Percentiles rank a stretch among this genome's conserved stretches.
phyloP scores from a whole-genome alignment of 106 monocot genomes.

The Gastrodia elata region DNA sequence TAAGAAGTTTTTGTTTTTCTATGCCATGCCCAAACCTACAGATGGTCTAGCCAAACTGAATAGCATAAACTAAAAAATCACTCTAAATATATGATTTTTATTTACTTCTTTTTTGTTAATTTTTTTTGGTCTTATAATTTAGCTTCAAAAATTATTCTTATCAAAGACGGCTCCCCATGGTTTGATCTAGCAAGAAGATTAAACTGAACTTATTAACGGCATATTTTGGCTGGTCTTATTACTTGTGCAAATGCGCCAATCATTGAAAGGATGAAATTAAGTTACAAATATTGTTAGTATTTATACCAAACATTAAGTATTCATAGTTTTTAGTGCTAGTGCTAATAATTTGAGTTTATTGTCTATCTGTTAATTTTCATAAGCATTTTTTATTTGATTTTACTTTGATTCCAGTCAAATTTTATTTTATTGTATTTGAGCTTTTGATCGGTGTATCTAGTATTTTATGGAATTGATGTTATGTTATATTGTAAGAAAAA shows the following conservation, averaged over 20 bases:
- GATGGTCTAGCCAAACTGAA: not conserved
- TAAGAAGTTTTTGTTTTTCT: too few relatives aligned
- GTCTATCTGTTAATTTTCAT: not conserved
- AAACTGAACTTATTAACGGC: not conserved
- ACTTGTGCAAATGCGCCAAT: not conserved
- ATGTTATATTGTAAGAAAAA: not conserved
- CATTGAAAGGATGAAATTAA: not conserved
- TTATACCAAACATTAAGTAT: not conserved
- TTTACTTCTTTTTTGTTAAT: not conserved
- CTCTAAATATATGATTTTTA: not conserved
- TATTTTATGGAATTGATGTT: not conserved
- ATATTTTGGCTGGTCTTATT: not conserved
- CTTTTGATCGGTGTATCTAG: not conserved
- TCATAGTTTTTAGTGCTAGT: not conserved
- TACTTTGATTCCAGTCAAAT: not conserved
- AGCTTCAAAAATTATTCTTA: not conserved
- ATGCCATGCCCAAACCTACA: not conserved
- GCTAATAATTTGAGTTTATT: not conserved
- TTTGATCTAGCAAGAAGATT: not conserved
- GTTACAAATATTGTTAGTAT: not conserved
- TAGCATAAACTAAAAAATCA: not conserved
- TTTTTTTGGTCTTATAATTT: not conserved
- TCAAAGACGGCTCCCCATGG: not conserved
- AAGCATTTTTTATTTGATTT: not conserved
- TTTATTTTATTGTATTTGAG: not conserved